These are phyloP conservation scores for Berkeleyomyces rouxiae DNA, from an alignment of 2,329 filamentous ascomycete genomes.

Conservation along the genomic window DNA sequence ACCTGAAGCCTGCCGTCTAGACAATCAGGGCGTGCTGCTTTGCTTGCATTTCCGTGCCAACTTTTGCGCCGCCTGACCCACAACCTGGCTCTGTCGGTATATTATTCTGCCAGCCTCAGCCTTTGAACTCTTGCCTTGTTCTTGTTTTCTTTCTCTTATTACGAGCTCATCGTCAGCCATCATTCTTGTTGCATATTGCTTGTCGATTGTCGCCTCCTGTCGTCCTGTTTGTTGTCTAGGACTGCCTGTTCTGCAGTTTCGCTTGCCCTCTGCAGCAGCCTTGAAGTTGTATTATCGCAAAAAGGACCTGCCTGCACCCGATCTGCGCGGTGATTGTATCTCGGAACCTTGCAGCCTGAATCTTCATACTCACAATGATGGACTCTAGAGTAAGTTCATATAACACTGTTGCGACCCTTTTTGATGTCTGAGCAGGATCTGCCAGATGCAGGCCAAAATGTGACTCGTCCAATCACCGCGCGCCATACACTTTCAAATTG, in stretches of 20 bases:
- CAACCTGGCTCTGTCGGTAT: not conserved
- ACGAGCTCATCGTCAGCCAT: not conserved
- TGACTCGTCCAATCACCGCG: slow-evolving; percentile 6
- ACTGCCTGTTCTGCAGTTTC: not conserved
- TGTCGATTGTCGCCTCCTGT: not conserved
- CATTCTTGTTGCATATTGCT: not conserved
- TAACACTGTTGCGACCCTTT: too few relatives aligned
- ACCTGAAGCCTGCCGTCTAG: not conserved
- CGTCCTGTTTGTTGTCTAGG: not conserved
- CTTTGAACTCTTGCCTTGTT: not conserved
- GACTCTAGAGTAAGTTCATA: slow-evolving; percentile 7
- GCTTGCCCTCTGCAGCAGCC: not conserved
- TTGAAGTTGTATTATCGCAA: not conserved
- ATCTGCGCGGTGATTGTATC: not conserved
- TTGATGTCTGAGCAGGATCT: slow-evolving; percentile 2
- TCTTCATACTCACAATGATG: not conserved
- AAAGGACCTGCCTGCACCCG: not conserved
- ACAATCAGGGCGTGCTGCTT: not conserved
- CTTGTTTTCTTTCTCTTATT: not conserved
- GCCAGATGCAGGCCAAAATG: slow-evolving; percentile 5
- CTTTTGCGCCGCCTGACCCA: not conserved
- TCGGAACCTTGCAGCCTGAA: too few relatives aligned
- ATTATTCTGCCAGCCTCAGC: not conserved
- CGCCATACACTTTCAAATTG: slow-evolving; percentile 7
- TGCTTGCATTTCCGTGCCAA: not conserved